These are phyloP conservation scores for Pythium phragmiticola DNA, from an alignment of 352 stramenopile genomes.

Conservation along the genomic window DNA sequence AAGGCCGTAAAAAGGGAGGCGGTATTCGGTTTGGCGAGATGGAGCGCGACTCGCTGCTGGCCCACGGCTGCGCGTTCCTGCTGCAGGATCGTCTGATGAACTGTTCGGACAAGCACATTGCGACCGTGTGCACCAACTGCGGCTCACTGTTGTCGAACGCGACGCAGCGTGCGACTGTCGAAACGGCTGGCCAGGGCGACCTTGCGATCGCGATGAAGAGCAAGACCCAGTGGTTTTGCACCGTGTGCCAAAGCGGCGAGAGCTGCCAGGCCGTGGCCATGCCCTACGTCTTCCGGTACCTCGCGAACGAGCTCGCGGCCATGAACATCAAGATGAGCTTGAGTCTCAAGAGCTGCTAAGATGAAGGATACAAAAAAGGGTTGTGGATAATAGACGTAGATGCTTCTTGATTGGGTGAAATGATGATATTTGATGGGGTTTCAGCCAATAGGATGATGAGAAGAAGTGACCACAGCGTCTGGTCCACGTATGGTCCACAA, in stretches of 20 bases:
- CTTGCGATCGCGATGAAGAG: slow-evolving; percentile 86
- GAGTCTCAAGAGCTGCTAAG: slow-evolving; percentile 62
- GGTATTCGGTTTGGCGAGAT: slow-evolving; percentile 99
- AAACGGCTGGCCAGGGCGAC: slow-evolving; percentile 79
- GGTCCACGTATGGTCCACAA: background rate
- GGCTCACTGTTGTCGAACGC: slow-evolving; percentile 86
- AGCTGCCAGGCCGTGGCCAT: slow-evolving; percentile 93
- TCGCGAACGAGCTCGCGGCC: slow-evolving; percentile 98
- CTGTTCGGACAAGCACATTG: slow-evolving; percentile 98
- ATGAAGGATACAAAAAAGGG: background rate
- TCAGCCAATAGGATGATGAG: slow-evolving; percentile 11
- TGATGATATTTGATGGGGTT: background rate
- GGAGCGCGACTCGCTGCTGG: slow-evolving; percentile 98
- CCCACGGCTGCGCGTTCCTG: slow-evolving; percentile 96
- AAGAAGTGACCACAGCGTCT: too few relatives aligned
- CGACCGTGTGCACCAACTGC: slow-evolving; percentile 94
- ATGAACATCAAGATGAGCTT: slow-evolving; percentile 99
- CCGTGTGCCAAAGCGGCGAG: slow-evolving; percentile 86
- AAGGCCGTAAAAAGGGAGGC: slow-evolving; percentile 98
- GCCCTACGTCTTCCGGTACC: slow-evolving; percentile 99
- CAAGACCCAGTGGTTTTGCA: slow-evolving; percentile 85
- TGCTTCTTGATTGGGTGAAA: slow-evolving; percentile 19
- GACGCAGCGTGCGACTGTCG: slow-evolving; percentile 81
- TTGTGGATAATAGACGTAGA: slow-evolving; percentile 21
- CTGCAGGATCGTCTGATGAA: slow-evolving; percentile 98